phyloP scores from a whole-genome alignment of 2,329 filamentous ascomycete species.

The Massarina eburnea region DNA sequence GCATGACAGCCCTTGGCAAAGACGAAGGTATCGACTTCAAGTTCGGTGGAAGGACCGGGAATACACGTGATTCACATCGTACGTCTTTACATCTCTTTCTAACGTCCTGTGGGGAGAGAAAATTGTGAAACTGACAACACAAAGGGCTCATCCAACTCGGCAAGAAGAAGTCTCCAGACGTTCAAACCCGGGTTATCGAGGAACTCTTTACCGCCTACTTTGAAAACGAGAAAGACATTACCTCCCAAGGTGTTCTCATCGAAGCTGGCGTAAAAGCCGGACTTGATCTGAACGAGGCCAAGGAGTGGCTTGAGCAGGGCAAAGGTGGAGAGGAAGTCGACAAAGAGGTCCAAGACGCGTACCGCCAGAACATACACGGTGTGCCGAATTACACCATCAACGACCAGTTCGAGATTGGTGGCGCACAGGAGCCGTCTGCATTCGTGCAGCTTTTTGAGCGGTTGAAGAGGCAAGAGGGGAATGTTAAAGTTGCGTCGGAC shows the following conservation, averaged over 20 bases:
- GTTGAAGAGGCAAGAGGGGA: conserved; percentile 52
- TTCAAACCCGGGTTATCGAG: conserved; percentile 48
- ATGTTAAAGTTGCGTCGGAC: not conserved
- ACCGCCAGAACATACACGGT: conserved; percentile 59
- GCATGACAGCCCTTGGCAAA: conserved; percentile 60
- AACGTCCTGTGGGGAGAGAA: not conserved
- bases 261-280: conserved; percentile 48
- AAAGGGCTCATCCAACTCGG: conserved; percentile 61
- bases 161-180: conserved; percentile 55
- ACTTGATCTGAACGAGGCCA: conserved; percentile 45
- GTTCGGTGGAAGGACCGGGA: conserved; percentile 71
- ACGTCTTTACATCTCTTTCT: conserved; percentile 38
- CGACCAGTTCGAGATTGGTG: conserved; percentile 65
- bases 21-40: conserved; percentile 73
- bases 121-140: not conserved
- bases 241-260: conserved; percentile 43
- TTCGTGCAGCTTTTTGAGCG: conserved; percentile 68
- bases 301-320: conserved; percentile 47
- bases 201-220: conserved; percentile 48
- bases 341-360: conserved; percentile 49
- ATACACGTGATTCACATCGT: conserved; percentile 78
- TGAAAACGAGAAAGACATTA: conserved; percentile 53
- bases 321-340: conserved; percentile 50
- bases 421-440: conserved; percentile 68
- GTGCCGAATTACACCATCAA: conserved; percentile 79